A percentile compares a stretch with the other conserved stretches of the same genome.
Conservation (phyloP, 768 basidiomycete genomes). For the Omphalotus guepiniiformis region DNA sequence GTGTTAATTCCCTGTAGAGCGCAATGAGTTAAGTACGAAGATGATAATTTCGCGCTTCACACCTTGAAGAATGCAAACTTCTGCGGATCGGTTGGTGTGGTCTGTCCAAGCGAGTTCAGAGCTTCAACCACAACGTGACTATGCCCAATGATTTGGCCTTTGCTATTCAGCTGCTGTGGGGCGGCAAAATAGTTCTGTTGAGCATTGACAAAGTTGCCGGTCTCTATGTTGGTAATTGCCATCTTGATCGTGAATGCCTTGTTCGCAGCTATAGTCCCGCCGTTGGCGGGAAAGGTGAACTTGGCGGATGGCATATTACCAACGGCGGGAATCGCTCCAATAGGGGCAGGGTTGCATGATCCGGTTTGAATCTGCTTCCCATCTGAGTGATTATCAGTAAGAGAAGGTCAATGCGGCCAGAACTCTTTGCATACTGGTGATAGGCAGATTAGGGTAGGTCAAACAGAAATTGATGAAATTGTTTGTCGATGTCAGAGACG, state of each 20-base stretch:
- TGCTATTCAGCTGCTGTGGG: constrained; percentile 47
- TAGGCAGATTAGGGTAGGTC: constrained; percentile 36
- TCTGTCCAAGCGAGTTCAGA: constrained; percentile 39
- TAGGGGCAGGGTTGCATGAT: constrained; percentile 57
- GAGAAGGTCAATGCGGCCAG: no score
- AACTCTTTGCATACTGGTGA: constrained; percentile 31
- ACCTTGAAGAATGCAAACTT: constrained; percentile 48
- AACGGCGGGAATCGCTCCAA: constrained; percentile 48
- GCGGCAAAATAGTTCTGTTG: constrained; percentile 51
- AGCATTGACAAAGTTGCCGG: constrained; percentile 56
- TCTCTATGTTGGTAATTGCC: constrained; percentile 40
- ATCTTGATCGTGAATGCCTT: constrained; percentile 48
- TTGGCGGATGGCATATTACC: constrained; percentile 46
- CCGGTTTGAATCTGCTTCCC: constrained; percentile 46
- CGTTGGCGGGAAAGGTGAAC: constrained; percentile 40
- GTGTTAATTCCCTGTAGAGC: constrained; percentile 29
- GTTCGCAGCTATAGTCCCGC: constrained; percentile 41
- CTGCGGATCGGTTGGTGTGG: constrained; percentile 43
- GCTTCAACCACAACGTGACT: constrained; percentile 56
- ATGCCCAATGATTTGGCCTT: constrained; percentile 53
- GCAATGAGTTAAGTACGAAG: neutral
- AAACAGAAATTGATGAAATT: constrained; percentile 61
- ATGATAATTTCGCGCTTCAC: neutral
- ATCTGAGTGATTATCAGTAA: constrained; percentile 15
- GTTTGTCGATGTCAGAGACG: constrained; percentile 52